Percentiles rank a stretch among this genome's conserved stretches.
Evolutionary conservation across 306 rosid genomes (phyloP).

Genomic region (Rosa rugosa): DNA sequence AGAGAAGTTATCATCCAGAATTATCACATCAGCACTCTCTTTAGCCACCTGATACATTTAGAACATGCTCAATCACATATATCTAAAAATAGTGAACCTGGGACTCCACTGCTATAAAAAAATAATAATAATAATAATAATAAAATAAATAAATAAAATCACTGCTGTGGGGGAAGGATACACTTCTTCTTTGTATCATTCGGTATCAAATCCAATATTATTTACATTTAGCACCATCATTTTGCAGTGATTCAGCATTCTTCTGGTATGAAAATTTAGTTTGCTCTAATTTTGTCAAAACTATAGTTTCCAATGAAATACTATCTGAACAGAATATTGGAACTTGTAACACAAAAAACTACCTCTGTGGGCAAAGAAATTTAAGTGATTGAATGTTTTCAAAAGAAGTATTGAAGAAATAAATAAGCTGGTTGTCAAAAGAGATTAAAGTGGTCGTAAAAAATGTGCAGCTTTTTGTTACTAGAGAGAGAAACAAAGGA

Average conservation of each 20-base stretch:
- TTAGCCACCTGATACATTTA: slow-evolving; percentile 80
- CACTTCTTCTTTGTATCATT: not conserved
- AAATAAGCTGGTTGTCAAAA: not conserved
- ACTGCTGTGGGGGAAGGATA: not conserved
- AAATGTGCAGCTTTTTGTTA: no score
- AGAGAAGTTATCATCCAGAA: slow-evolving; percentile 92
- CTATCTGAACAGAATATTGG: not conserved
- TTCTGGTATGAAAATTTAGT: not conserved
- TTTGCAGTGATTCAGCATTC: not conserved
- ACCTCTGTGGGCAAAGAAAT: not conserved
- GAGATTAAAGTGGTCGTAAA: not conserved
- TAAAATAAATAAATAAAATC: not conserved
- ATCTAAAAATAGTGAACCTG: slow-evolving; percentile 18
- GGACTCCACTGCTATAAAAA: not conserved
- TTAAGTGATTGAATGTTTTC: not conserved
- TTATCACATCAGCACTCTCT: slow-evolving; percentile 97
- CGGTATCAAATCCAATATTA: not conserved
- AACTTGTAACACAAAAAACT: not conserved
- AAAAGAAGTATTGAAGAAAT: not conserved
- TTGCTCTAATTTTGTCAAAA: not conserved
- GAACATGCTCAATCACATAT: slow-evolving; percentile 23
- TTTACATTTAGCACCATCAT: not conserved
- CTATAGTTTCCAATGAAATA: not conserved
- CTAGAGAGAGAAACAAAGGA: no score
- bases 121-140: not conserved